Evolutionary conservation across 257 asterid genomes (phyloP), one percentile per base, ranked within the genome.

Genomic region (Craterostigma plantagineum): DNA sequence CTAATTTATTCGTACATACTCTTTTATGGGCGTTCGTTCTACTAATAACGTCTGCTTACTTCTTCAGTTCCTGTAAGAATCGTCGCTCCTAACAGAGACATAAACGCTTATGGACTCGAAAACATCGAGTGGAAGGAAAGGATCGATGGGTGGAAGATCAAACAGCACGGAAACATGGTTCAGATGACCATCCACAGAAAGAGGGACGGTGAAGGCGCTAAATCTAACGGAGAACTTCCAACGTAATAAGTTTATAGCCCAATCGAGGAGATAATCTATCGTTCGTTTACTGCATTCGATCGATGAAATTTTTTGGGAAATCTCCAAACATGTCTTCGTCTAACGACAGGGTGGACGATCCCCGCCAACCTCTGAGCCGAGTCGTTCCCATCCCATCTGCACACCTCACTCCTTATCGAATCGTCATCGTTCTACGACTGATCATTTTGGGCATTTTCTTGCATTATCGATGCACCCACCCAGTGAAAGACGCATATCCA

Each of bases 101-200:
- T 81, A 66, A 77, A 73, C 62, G 62, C 93, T 16, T 81, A 81
- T 51, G 93, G 93, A 34, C 91, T 81, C 45, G 86, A 86, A 54
- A 69, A 56, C 59, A 86, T 81, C 49, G 93, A 81, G 76, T 81
- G 93, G 93, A 81, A 81, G 63, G 93, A 81, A 65, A 69, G 92
- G 50, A 91, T 81, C 23, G 91, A 81, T 38, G 72, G 91, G 11
- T 81, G 93, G 93, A 80, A 73, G 48, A 62, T 70, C 14, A 73
- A 73, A 49, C 83, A 73, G 60, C 79, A 73, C 46, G 69, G 62
- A 52, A 73, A 67, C 48, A 43, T 61, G 40, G 71, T 59, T 61
- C 91, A 77, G 11, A 63, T 68, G 75, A 62, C 53, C 61, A 60
- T 65, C 54, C 63, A 77, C 42, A 80, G 80, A 18, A 77, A 68